phyloP scores from a whole-genome alignment of 2,329 filamentous ascomycete species.

The Diplodia mutila region DNA sequence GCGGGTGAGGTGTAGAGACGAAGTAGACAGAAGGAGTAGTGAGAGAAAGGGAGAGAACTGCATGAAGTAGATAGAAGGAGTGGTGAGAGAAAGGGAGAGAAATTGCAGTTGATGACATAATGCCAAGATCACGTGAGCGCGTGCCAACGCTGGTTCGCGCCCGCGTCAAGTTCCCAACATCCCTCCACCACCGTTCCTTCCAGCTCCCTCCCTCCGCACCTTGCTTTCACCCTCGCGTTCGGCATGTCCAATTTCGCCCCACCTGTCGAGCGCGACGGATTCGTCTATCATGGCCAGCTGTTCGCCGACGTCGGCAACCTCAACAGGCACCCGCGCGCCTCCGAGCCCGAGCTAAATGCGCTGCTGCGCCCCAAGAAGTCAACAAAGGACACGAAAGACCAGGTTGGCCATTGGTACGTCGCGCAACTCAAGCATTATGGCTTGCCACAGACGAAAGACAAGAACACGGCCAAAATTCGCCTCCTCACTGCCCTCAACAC shows the following conservation, averaged over 20 bases:
- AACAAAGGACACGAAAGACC: conserved; percentile 46
- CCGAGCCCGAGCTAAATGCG: conserved; percentile 35
- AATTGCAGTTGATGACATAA: background rate
- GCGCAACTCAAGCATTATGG: conserved; percentile 67
- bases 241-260: conserved; percentile 36
- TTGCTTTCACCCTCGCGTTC: background rate
- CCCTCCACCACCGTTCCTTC: background rate
- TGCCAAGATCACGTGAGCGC: background rate
- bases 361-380: conserved; percentile 35
- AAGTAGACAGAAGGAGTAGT: no score
- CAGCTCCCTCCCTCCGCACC: background rate
- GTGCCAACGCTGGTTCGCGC: background rate
- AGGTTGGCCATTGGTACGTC: conserved; percentile 64
- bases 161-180: background rate
- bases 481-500: conserved; percentile 60
- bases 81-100: background rate
- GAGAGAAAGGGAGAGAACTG: background rate
- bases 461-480: conserved; percentile 62
- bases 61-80: no score
- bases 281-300: conserved; percentile 37
- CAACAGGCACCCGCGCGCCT: conserved; percentile 39
- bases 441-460: conserved; percentile 59
- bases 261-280: conserved; percentile 35
- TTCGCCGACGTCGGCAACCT: conserved; percentile 38
- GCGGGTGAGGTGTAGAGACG: background rate